Conservation (phyloP, 495 filamentous ascomycete species). For the Chaetomium fimeti region DNA sequence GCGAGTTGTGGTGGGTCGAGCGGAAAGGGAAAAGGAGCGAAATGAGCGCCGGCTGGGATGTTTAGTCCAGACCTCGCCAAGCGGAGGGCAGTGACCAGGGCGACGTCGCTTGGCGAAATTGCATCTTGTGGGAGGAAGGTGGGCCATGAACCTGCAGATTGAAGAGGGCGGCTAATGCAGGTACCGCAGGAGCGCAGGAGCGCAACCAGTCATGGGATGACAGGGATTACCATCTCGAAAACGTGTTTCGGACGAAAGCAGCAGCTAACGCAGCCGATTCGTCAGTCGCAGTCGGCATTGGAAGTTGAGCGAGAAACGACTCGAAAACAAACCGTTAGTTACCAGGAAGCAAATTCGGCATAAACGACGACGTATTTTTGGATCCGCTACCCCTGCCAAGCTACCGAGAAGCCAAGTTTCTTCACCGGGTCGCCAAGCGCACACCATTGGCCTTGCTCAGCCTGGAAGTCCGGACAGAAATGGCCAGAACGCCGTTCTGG, state of each 20-base stretch:
- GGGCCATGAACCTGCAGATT: constrained; percentile 19
- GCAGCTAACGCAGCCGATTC: constrained; percentile 1
- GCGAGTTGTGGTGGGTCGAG: constrained; percentile 9
- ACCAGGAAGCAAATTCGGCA: not conserved
- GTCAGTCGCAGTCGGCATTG: not conserved
- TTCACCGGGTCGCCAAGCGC: not conserved
- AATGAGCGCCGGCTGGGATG: constrained; percentile 38
- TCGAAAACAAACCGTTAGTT: not conserved
- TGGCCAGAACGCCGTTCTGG: not conserved
- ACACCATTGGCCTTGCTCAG: not conserved
- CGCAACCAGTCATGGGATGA: constrained; percentile 6
- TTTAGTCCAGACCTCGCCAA: constrained; percentile 29
- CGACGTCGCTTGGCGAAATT: constrained; percentile 39
- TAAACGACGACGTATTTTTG: not conserved
- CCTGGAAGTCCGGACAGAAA: no score
- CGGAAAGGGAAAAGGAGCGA: constrained; percentile 37
- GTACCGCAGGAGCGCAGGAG: constrained; percentile 18
- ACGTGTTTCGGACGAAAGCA: constrained; percentile 3
- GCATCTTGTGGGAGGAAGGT: constrained; percentile 15
- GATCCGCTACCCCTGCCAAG: not conserved
- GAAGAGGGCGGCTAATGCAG: constrained; percentile 30
- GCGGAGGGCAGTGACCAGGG: constrained; percentile 18
- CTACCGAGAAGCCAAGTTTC: not conserved
- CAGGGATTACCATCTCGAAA: constrained; percentile 13
- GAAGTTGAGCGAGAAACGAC: not conserved